These are phyloP conservation scores for Viola odorata DNA, from an alignment of 345 rosid genomes.

Conservation along the genomic window DNA sequence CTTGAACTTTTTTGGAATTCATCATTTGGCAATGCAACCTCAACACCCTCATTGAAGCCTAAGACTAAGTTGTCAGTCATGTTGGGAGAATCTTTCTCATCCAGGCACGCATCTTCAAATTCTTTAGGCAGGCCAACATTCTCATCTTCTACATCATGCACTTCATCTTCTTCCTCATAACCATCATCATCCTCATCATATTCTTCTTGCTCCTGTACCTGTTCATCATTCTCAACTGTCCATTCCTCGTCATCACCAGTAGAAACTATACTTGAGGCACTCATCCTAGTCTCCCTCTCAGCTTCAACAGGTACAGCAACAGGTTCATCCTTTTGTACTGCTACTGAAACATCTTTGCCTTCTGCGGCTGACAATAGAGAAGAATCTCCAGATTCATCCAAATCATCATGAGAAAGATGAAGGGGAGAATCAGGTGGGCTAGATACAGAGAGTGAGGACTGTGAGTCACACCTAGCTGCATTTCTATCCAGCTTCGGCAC, in stretches of 20 bases:
- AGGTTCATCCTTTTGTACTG: conserved; percentile 35
- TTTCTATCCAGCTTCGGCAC: conserved; percentile 38
- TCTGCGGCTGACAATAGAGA: conserved; percentile 40
- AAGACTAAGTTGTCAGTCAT: conserved; percentile 56
- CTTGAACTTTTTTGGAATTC: conserved; percentile 58
- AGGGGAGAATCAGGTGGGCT: conserved; percentile 92
- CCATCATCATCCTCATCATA: conserved; percentile 93
- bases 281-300: conserved; percentile 41
- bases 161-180: conserved; percentile 77
- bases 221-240: conserved; percentile 56
- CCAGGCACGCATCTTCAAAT: conserved; percentile 53
- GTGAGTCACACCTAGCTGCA: conserved; percentile 71
- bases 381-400: conserved; percentile 82
- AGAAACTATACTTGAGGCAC: conserved; percentile 48
- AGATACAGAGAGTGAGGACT: conserved; percentile 86
- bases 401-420: conserved; percentile 88
- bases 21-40: conserved; percentile 74
- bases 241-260: conserved; percentile 85
- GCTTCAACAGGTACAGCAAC: conserved; percentile 31
- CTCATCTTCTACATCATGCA: conserved; percentile 62
- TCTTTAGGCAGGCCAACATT: conserved; percentile 48
- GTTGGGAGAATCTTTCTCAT: conserved; percentile 46
- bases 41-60: conserved; percentile 87
- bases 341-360: conserved; percentile 35
- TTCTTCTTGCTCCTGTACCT: conserved; percentile 84